Base-by-base conservation (phyloP, 2,329 filamentous ascomycete species). In the Thelonectria rubi region DNA sequence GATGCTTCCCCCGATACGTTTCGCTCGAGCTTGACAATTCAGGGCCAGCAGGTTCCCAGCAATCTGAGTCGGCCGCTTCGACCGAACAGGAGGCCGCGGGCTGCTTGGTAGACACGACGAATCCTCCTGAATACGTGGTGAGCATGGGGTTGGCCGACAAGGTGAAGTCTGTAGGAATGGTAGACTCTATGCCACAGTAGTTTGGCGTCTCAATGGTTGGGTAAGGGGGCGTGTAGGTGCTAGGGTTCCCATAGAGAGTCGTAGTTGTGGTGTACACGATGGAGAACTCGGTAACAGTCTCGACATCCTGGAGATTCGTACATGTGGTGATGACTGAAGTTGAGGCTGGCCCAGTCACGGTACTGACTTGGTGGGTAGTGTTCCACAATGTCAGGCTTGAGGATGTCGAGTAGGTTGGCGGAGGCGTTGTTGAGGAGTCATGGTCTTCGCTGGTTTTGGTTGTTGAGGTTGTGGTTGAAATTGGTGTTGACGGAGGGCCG, bases 231-330 rank as follows among this genome's bases (percentile, higher is more conserved):
- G 78, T 83, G 65, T 85, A 85, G 55, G 82, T 77, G 21, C 68
- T 72, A 4, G 75, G 77, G 55, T 83, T 76, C 15, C 79, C 82
- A 9, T 71, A 76, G 70, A 83, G 82, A 17, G 83, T 86, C 51
- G 80, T 75, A 1, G 84, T 86, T 20, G 79, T 74, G 3, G 82
- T 84, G 72, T 85, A 78, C 17, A 83, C 70, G 37, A 85, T 75
- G 3, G 78, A 80, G 70, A 78, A 83, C 10, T 78, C 68, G 1
- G 75, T 81, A 5, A 77, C 62, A 7, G 73, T 71, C 46, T 78
- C 75, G 17, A 69, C 60, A 2, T 60, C 58, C 6, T 65, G 53
- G 0, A 75, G 58, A n/a, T 69, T 68, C 12, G 75, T 79, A 64
- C 80, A 81, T 6, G 72, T 66, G 12, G 71, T 62, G 12, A 65